Evolutionary conservation across 805 yeast species (phyloP).

Genomic region (Starmerella geochares): DNA sequence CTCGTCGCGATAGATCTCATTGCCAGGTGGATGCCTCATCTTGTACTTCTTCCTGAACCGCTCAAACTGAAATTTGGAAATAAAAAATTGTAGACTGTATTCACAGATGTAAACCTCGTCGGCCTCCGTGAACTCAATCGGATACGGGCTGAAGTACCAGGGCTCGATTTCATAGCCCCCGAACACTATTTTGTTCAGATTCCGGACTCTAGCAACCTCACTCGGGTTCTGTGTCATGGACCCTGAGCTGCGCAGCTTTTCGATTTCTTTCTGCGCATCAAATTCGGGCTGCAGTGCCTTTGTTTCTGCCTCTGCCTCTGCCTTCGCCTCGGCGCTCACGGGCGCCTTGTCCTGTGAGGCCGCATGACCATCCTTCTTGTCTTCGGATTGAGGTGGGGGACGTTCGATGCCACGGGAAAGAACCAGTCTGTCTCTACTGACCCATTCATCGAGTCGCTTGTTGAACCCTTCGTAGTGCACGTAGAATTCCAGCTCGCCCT

Average conservation of each 20-base stretch:
- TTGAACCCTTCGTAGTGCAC: conserved; percentile 92
- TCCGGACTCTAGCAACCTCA: conserved; percentile 85
- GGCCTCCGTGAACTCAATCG: conserved; percentile 85
- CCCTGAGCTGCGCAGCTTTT: conserved; percentile 85
- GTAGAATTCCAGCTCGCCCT: conserved; percentile 71
- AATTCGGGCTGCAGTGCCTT: conserved; percentile 61
- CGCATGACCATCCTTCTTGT: conserved; percentile 40
- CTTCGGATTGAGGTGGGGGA: conserved; percentile 37
- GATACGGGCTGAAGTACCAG: conserved; percentile 98
- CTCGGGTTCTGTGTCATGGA: conserved; percentile 87
- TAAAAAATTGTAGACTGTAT: conserved; percentile 78
- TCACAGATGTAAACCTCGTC: conserved; percentile 87
- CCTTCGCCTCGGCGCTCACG: conserved; percentile 27
- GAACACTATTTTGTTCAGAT: conserved; percentile 63
- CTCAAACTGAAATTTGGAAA: conserved; percentile 82
- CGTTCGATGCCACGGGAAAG: conserved; percentile 55
- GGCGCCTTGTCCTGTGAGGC: conserved; percentile 18
- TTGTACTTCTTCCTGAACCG: conserved; percentile 81
- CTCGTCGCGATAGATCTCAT: conserved; percentile 89
- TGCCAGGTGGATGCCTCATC: conserved; percentile 94
- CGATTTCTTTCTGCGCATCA: conserved; percentile 83
- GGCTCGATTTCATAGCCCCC: conserved; percentile 93
- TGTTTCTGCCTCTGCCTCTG: conserved; percentile 23
- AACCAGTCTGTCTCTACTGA: conserved; percentile 60
- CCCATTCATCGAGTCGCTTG: conserved; percentile 96